Base-by-base conservation (phyloP, 768 basidiomycete species). In the Cantharellus anzutake region DNA sequence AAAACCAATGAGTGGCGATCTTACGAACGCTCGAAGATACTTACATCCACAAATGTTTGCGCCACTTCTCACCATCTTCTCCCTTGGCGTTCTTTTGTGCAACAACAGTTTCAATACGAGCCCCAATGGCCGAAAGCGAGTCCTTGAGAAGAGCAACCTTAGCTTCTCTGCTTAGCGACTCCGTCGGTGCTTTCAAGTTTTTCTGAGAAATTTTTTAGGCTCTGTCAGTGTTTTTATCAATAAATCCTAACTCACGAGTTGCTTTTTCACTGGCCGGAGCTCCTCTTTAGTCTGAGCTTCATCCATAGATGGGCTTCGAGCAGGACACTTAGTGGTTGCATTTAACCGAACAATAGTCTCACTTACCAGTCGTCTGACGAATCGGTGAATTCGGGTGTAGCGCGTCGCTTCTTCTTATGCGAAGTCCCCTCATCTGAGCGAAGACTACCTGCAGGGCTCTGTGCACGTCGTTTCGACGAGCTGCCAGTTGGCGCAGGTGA, bases 141-240 rank as follows among this genome's bases (percentile, higher is more conserved):
- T 97, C 91, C 69, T 98, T 99, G 65, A 98, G 74, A 51, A 94
- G 89, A 0, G 84, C 82, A 65, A 99, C 88, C 71, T 99, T 99
- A 70, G 97, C 89, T 65, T 97, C 93, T 65, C 93, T 78, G 60
- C 84, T 84, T 77, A 97, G 85, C 64, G 91, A 83, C 63, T 91
- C 92, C 35, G 91, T 93, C 7, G 88, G 89, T 52, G 88, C 72
- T 71, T 97, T 98, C 44, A 99, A 77, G 74, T 90, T 85, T 83
- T 97, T 98, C 87, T 92, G 67, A 20, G 64, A 52, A 39, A 11
- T 48, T 16, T 38, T 58, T 58, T 34, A 59, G 14, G 20, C 20
- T 29, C 20, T 29, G 20, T 29, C 20, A 1, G 20, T 29, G 20
- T 29, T 29, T 29, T 29, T 1, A 14, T 35, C 52, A 55, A 35